Base-by-base conservation (phyloP, 306 rosid genomes). In the Cucurbita pepo region DNA sequence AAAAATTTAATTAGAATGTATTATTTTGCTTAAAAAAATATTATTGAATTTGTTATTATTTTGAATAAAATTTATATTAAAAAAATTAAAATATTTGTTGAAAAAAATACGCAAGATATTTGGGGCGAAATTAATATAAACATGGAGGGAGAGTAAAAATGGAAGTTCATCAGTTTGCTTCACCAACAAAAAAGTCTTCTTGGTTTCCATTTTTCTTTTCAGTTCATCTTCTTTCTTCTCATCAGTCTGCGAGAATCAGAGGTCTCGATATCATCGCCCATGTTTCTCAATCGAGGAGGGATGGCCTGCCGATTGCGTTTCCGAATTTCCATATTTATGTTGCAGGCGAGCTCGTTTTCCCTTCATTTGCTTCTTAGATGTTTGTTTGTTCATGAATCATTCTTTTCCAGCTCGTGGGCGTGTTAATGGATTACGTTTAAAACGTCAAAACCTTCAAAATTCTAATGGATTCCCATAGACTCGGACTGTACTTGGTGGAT, bases 291-390 rank as follows among this genome's bases (percentile, higher is more conserved):
- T 74, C 53, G 57, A 50, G 6, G 40, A 54, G 37, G 10, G 65
- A 85, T 82, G 84, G 79, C 61, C 65, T 85, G 74, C 37, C 67
- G 63, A 67, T 48, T 40, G 72, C 70, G 83, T 19, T 16, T 76
- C 67, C 69, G 85, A 58, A 48, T 79, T 59, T 63, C 83, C 57
- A 60, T 76, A 15, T 58, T 70, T 74, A 73, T 86, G 21, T 73
- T 89, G 44, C 97, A 84, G 90, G 97, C 62, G 80, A 76, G 47
- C 3, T 44, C 38, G 10, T 15, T 40, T 8, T 8, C 8, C 10
- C 5, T 22, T 70, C 57, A 1, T 18, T 66, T n/a, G 21, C 8
- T 8, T 38, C 15, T 76, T 16, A 40, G 43, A 61, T 53, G 21
- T 0, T 5, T 1, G 45, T 55, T 71, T n/a, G 57, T 10, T 30